Evolutionary conservation across 2,329 filamentous ascomycete species (phyloP).

Genomic region (Pseudopyrenochaeta lycopersici): DNA sequence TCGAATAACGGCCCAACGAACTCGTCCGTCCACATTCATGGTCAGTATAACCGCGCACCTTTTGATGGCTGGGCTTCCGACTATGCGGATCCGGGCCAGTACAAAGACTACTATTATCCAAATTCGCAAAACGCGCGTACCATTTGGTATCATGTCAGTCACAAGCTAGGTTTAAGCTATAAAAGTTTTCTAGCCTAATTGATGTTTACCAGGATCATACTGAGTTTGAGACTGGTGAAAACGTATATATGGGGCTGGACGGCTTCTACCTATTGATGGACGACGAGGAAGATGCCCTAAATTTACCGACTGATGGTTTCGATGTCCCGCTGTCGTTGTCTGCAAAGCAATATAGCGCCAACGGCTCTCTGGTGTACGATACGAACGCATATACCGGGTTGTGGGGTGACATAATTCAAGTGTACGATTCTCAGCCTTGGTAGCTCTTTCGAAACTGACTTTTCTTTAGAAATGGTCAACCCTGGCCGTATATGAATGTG

Average conservation of each 20-base stretch:
- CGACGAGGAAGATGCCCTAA: conserved; percentile 57
- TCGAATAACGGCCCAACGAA: conserved; percentile 59
- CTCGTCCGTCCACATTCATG: conserved; percentile 64
- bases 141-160: conserved; percentile 66
- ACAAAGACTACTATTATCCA: conserved; percentile 71
- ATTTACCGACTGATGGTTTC: conserved; percentile 61
- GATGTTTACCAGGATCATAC: conserved; percentile 46
- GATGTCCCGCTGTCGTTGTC: conserved; percentile 63
- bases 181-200: neutral
- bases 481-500: conserved; percentile 66
- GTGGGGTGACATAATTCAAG: conserved; percentile 67
- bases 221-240: conserved; percentile 58
- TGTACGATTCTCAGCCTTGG: conserved; percentile 35
- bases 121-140: conserved; percentile 63
- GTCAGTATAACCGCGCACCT: conserved; percentile 58
- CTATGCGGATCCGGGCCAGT: conserved; percentile 60
- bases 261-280: conserved; percentile 66
- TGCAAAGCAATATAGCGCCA: conserved; percentile 62
- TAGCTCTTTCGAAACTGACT: conserved; percentile 2
- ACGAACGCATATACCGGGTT: conserved; percentile 57
- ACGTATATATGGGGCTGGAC: conserved; percentile 66
- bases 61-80: conserved; percentile 67
- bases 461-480: conserved; percentile 59
- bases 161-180: conserved; percentile 28
- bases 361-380: conserved; percentile 61